phyloP scores from a whole-genome alignment of 345 rosid species.

The Euclidium syriacum region DNA sequence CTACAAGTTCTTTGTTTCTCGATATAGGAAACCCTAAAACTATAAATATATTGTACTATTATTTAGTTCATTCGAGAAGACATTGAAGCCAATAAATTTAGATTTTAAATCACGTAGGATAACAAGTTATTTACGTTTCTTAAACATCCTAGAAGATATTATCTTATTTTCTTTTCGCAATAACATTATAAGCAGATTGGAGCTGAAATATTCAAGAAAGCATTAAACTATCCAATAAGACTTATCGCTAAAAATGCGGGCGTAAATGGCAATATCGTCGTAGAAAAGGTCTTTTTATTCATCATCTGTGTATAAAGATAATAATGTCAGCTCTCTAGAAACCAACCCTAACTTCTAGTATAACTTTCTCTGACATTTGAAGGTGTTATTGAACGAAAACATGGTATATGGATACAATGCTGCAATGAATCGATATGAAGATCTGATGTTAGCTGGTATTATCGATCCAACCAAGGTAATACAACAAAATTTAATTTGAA shows the following conservation, averaged over 20 bases:
- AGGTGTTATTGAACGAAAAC: constrained; percentile 57
- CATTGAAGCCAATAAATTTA: no score
- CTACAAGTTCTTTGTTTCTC: no score
- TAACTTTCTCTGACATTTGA: constrained; percentile 11
- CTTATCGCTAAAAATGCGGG: constrained; percentile 88
- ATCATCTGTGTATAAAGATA: neutral
- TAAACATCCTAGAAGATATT: neutral
- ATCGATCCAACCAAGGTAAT: constrained; percentile 93
- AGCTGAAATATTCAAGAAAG: constrained; percentile 85
- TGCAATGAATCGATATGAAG: constrained; percentile 66
- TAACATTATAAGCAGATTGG: constrained; percentile 51
- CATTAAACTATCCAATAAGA: constrained; percentile 70
- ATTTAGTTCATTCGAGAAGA: no score
- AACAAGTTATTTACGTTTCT: neutral
- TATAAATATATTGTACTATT: no score
- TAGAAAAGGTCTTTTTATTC: constrained; percentile 48
- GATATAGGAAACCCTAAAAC: no score
- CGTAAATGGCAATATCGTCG: constrained; percentile 65
- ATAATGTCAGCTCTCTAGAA: neutral
- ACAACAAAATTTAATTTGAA: neutral
- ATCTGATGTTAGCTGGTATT: constrained; percentile 71
- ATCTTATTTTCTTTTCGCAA: neutral
- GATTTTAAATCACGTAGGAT: no score
- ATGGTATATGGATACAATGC: constrained; percentile 78
- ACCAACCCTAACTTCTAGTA: neutral